These are phyloP conservation scores for Herpotrichia juniperi DNA, from an alignment of 2,329 filamentous ascomycete species.

Conservation along the genomic window DNA sequence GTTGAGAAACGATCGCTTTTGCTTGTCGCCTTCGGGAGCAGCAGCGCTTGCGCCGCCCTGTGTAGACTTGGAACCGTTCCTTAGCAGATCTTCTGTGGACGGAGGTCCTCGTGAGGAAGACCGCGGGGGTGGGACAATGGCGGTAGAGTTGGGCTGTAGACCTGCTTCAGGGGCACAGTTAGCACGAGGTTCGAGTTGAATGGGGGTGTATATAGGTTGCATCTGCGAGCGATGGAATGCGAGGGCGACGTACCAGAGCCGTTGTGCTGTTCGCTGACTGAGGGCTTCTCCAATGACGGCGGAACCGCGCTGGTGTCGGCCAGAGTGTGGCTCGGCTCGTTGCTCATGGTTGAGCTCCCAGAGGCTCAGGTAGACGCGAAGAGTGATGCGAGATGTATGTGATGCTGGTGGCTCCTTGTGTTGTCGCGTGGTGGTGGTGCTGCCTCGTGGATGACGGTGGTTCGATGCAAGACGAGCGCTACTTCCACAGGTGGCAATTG, in stretches of 20 bases:
- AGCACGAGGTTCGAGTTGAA: constrained; percentile 8
- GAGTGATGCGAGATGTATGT: constrained; percentile 21
- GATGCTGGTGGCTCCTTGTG: constrained; percentile 26
- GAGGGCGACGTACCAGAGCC: constrained; percentile 37
- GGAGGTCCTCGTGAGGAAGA: constrained; percentile 28
- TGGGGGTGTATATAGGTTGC: not conserved
- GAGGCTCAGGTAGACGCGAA: constrained; percentile 20
- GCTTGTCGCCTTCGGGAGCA: constrained; percentile 34
- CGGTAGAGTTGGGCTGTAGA: constrained; percentile 14
- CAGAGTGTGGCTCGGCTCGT: constrained; percentile 32
- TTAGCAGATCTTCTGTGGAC: constrained; percentile 26
- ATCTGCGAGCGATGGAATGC: not conserved
- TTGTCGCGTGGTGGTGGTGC: constrained; percentile 36
- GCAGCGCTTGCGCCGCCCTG: constrained; percentile 17
- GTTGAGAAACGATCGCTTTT: constrained; percentile 45
- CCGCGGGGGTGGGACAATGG: constrained; percentile 24
- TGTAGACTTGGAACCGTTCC: constrained; percentile 19
- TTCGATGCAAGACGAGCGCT: constrained; percentile 15
- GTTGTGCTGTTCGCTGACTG: constrained; percentile 36
- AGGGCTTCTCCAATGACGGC: constrained; percentile 33
- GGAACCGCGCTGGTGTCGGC: constrained; percentile 32
- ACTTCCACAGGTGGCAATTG: constrained; percentile 27
- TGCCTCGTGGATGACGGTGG: constrained; percentile 14
- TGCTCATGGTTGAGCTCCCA: constrained; percentile 44
- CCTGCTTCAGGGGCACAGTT: constrained; percentile 17